Base-by-base conservation (phyloP, 2,329 filamentous ascomycete genomes). In the Colletotrichum truncatum region DNA sequence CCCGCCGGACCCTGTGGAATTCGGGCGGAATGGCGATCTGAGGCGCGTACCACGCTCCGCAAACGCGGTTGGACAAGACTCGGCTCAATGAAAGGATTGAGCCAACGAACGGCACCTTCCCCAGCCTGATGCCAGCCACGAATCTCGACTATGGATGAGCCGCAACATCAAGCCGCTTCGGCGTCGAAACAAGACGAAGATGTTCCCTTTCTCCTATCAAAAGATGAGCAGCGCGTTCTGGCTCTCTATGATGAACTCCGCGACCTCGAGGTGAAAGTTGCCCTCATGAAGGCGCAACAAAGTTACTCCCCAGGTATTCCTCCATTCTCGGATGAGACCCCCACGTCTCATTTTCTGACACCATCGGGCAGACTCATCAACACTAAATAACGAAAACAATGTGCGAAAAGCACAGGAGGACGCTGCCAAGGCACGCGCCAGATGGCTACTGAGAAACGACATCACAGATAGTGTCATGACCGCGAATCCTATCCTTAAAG, bases 401-500 rank as follows among this genome's bases (percentile, higher is more conserved):
- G 74, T 88, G 45, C 81, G 85, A 68, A 80, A 81, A 43, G 88
- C 89, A 6, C 88, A 93, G 75, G 82, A 84, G 57, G 88, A 89
- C 53, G 85, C 93, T 21, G 82, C 95, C 28, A 86, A 93, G 70
- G 88, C 92, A 25, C 89, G 89, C 73, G 89, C 92, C 59, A 84
- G 84, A 63, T 92, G 93, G 76, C 84, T 88, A 39, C 82, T 95
- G 60, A 88, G 88, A 68, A 90, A 90, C 74, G 88, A 88, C 66
- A 89, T 92, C 21, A 82, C 90, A 21, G 88, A 91, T 67, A 88
- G 85, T 48, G 88, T 93, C 56, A 78, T 96, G 69, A 87, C 88
- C 70, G 89, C 89, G 61, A 91, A 93, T 71, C 93, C 93, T 7
- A 89, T 92, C 39, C 81, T 97, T 62, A 93, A 92, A 72, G 91